Conservation (phyloP, 2,329 filamentous ascomycete genomes). For the Xylaria arbuscula region DNA sequence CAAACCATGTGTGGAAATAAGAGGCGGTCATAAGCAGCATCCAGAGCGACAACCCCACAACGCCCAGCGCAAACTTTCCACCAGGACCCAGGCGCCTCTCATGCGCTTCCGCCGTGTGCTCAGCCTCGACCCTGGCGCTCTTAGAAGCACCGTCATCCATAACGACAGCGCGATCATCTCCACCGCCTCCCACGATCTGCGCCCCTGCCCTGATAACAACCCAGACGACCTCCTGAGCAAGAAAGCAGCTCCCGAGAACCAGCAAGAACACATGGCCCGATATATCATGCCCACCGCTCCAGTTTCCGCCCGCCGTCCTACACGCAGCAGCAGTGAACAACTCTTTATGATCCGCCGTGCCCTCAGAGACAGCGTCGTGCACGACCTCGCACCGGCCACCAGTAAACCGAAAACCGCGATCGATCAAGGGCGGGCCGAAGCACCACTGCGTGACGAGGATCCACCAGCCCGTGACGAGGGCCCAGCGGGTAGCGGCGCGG, state of each 20-base stretch:
- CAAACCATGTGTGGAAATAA: conserved; percentile 98
- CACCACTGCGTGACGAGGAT: conserved; percentile 94
- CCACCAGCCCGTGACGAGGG: conserved; percentile 80
- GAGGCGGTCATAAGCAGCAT: conserved; percentile 99
- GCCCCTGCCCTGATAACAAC: conserved; percentile 59
- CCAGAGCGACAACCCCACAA: conserved; percentile 83
- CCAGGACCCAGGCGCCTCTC: conserved; percentile 57
- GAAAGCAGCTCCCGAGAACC: conserved; percentile 82
- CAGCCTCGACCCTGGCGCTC: conserved; percentile 63
- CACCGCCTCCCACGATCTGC: conserved; percentile 55
- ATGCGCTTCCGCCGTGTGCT: conserved; percentile 43
- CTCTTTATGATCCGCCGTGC: conserved; percentile 59
- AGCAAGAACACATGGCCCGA: conserved; percentile 95
- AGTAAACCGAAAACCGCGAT: conserved; percentile 87
- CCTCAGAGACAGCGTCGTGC: conserved; percentile 58
- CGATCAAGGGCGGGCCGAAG: conserved; percentile 90
- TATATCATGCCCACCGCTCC: conserved; percentile 96
- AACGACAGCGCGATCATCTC: conserved; percentile 73
- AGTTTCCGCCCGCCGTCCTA: conserved; percentile 82
- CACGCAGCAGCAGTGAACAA: conserved; percentile 82
- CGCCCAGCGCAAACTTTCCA: conserved; percentile 67
- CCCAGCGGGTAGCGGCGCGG: conserved; percentile 75
- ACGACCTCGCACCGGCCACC: conserved; percentile 83
- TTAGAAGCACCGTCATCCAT: conserved; percentile 75
- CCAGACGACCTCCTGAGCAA: conserved; percentile 81